These are phyloP conservation scores for Penicillium paradoxum DNA, from an alignment of 495 filamentous ascomycete genomes.

Conservation along the genomic window DNA sequence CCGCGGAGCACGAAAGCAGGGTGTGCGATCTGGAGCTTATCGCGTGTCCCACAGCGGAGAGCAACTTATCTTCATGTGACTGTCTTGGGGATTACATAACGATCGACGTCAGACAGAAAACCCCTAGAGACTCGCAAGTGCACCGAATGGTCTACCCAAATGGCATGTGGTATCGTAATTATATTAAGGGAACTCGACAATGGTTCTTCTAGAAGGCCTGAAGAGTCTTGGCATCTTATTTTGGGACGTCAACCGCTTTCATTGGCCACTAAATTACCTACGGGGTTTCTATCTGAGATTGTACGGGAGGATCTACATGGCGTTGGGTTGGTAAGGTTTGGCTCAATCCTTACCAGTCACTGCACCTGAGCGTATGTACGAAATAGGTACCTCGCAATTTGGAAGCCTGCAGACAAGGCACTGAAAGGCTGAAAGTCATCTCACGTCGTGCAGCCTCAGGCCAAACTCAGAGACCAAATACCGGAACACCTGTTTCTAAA, in stretches of 20 bases:
- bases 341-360: not conserved
- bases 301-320: conserved; percentile 3
- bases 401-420: not conserved
- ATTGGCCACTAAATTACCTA: not conserved
- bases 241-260: not conserved
- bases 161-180: not conserved
- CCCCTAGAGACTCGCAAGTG: too few species aligned
- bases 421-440: not conserved
- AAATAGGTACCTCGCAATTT: not conserved
- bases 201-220: not conserved
- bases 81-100: not conserved
- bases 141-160: too few species aligned
- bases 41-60: conserved; percentile 7
- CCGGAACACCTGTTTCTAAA: conserved; percentile 1
- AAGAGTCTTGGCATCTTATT: not conserved
- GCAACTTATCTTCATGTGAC: conserved; percentile 4
- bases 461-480: not conserved
- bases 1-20: not conserved
- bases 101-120: not conserved
- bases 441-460: not conserved
- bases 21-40: conserved; percentile 8
- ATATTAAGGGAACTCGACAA: not conserved
- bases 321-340: too few species aligned
- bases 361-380: not conserved
- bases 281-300: conserved; percentile 5